Conservation (phyloP, 768 basidiomycete genomes). For the Leccinum boreale region DNA sequence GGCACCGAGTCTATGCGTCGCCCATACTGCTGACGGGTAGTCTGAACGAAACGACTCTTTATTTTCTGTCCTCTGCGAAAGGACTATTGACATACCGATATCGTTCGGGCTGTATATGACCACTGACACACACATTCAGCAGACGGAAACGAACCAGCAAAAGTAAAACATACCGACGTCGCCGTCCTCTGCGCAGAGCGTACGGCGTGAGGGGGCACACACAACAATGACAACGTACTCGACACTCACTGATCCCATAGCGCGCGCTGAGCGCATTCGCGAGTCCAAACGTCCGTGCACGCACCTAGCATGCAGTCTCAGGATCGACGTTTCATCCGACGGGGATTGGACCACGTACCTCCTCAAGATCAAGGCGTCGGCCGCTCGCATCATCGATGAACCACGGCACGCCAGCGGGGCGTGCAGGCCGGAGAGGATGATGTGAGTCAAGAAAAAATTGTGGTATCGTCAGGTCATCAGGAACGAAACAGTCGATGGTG, state of each 20-base stretch:
- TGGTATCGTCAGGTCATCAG: conserved; percentile 60
- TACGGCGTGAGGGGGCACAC: neutral
- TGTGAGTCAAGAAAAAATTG: conserved; percentile 59
- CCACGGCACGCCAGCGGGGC: conserved; percentile 48
- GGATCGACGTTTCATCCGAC: neutral
- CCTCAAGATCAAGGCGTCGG: conserved; percentile 39
- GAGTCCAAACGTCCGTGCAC: conserved; percentile 44
- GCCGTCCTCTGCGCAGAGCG: conserved; percentile 36
- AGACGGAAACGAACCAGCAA: neutral
- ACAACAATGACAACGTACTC: conserved; percentile 1
- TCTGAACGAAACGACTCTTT: conserved; percentile 34
- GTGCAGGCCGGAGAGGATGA: conserved; percentile 42
- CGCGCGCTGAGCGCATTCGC: conserved; percentile 51
- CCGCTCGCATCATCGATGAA: conserved; percentile 58
- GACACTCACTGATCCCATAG: conserved; percentile 45
- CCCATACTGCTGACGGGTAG: conserved; percentile 57
- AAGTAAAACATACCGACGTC: conserved; percentile 45
- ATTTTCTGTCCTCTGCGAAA: neutral
- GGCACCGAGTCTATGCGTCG: conserved; percentile 53
- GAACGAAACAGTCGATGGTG: conserved; percentile 40
- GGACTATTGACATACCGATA: conserved; percentile 40
- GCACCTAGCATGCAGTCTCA: conserved; percentile 26
- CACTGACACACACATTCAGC: conserved; percentile 35
- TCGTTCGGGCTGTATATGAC: conserved; percentile 65
- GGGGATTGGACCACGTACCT: conserved; percentile 36